A percentile compares a stretch with the other conserved stretches of the same genome.
phyloP scores from a whole-genome alignment of 345 rosid genomes.

The Hibiscus mutabilis region DNA sequence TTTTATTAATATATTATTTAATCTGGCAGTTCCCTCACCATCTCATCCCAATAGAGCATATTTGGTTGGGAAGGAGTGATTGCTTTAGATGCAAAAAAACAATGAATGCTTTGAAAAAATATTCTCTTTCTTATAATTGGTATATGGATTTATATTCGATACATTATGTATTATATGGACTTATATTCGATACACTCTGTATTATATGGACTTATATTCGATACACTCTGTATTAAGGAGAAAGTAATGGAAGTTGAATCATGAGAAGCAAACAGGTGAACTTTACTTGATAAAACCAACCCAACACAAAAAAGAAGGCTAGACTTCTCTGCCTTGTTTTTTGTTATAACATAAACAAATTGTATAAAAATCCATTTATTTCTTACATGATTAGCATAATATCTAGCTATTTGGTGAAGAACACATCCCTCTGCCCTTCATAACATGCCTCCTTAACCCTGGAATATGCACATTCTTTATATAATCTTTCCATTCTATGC shows the following conservation, averaged over 20 bases:
- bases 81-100: neutral
- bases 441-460: slow-evolving; percentile 52
- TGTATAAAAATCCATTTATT: slow-evolving; percentile 3
- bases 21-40: neutral
- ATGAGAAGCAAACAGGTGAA: neutral
- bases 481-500: slow-evolving; percentile 64
- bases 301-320: neutral
- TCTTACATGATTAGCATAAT: neutral
- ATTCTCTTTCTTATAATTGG: neutral
- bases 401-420: slow-evolving; percentile 1
- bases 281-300: neutral
- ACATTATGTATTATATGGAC: no score
- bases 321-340: slow-evolving; percentile 7
- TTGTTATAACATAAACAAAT: neutral
- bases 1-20: neutral
- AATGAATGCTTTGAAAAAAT: neutral
- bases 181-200: no score
- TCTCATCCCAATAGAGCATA: neutral
- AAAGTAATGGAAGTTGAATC: no score
- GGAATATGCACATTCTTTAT: slow-evolving; percentile 50
- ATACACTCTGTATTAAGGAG: no score
- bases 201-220: no score
- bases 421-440: slow-evolving; percentile 24
- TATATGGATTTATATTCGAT: no score
- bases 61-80: neutral